phyloP scores from a whole-genome alignment of 1,284 basidiomycete genomes.

The Pyrrhoderma noxium region DNA sequence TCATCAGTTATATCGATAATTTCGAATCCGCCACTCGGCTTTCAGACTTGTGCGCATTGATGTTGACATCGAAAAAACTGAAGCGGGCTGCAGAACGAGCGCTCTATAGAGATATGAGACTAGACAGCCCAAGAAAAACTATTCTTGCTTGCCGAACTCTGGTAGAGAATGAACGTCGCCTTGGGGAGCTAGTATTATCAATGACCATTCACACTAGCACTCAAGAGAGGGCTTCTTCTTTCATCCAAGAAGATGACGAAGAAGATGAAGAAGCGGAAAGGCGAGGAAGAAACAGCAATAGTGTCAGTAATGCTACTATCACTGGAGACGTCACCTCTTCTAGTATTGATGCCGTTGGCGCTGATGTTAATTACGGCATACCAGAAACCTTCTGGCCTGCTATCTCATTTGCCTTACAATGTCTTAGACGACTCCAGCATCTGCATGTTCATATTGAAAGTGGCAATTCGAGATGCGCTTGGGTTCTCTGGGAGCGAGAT shows the following conservation, averaged over 20 bases:
- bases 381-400: slow-evolving; percentile 43
- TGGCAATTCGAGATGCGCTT: slow-evolving; percentile 36
- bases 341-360: too few relatives aligned
- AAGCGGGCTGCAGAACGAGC: slow-evolving; percentile 46
- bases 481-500: slow-evolving; percentile 37
- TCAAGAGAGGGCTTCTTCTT: slow-evolving; percentile 28
- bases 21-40: slow-evolving; percentile 23
- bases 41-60: slow-evolving; percentile 46
- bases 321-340: too few relatives aligned
- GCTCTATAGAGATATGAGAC: slow-evolving; percentile 50
- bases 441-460: slow-evolving; percentile 44
- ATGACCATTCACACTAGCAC: slow-evolving; percentile 29
- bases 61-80: slow-evolving; percentile 49
- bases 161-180: slow-evolving; percentile 32
- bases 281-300: too few relatives aligned
- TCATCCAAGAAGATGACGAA: slow-evolving; percentile 3
- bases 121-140: slow-evolving; percentile 34
- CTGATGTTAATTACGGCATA: slow-evolving; percentile 1
- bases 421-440: slow-evolving; percentile 38
- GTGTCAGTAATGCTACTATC: too few relatives aligned
- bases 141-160: slow-evolving; percentile 41
- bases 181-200: slow-evolving; percentile 44
- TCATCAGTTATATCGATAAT: slow-evolving; percentile 42
- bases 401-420: slow-evolving; percentile 40
- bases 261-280: slow-evolving; percentile 1